Evolutionary conservation across 1,284 basidiomycete species (phyloP).

Genomic region (Rhodotorula sp.): DNA sequence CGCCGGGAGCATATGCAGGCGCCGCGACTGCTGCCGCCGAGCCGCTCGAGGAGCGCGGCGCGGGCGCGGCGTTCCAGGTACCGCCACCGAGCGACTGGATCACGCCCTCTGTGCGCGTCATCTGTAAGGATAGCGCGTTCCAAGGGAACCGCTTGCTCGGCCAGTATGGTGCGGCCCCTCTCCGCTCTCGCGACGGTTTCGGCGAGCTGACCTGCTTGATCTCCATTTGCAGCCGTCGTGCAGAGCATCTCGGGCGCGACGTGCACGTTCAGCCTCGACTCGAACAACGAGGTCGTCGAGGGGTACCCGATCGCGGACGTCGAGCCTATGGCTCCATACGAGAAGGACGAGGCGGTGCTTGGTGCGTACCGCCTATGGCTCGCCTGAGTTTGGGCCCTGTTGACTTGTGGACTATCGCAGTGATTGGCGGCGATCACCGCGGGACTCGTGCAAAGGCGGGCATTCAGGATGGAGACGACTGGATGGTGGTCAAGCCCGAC

Average conservation of each 20-base stretch:
- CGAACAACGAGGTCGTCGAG: slow-evolving; percentile 26
- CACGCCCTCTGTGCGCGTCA: slow-evolving; percentile 11
- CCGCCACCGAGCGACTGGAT: slow-evolving; percentile 35
- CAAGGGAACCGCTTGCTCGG: slow-evolving; percentile 25
- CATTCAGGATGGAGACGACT: slow-evolving; percentile 42
- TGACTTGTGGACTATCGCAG: slow-evolving; percentile 11
- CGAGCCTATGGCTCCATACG: slow-evolving; percentile 33
- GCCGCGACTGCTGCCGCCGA: slow-evolving; percentile 41
- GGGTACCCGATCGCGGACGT: slow-evolving; percentile 29
- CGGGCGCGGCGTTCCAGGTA: neutral
- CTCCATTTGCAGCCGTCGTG: slow-evolving; percentile 23
- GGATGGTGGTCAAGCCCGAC: slow-evolving; percentile 34
- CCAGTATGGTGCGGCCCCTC: slow-evolving; percentile 28
- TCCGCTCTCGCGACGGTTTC: neutral
- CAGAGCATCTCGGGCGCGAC: slow-evolving; percentile 1
- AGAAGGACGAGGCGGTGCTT: slow-evolving; percentile 31
- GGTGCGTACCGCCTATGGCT: slow-evolving; percentile 18
- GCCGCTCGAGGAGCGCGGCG: slow-evolving; percentile 31
- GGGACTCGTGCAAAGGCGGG: slow-evolving; percentile 31
- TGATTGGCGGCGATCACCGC: slow-evolving; percentile 39
- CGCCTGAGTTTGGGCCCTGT: neutral
- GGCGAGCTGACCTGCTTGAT: neutral
- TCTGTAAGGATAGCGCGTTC: slow-evolving; percentile 24
- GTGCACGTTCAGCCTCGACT: slow-evolving; percentile 30
- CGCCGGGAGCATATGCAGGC: slow-evolving; percentile 34